phyloP scores from a whole-genome alignment of 1,284 basidiomycete species.

The Ganoderma meredithae region DNA sequence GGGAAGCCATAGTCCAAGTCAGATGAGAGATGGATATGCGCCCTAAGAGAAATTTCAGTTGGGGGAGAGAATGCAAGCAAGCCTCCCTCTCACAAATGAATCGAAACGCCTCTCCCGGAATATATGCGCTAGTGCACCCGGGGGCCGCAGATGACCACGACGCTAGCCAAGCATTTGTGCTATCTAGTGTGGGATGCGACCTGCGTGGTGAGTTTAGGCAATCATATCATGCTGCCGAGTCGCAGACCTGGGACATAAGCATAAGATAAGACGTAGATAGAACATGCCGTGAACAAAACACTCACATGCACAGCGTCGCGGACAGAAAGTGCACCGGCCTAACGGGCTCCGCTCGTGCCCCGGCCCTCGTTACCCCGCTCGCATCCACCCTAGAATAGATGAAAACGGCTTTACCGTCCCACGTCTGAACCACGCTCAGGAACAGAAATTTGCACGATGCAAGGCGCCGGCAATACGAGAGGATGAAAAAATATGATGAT shows the following conservation, averaged over 20 bases:
- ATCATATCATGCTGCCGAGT: not conserved
- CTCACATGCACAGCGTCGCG: conserved; percentile 24
- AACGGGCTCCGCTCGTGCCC: not conserved
- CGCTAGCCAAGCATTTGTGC: conserved; percentile 8
- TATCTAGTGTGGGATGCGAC: conserved; percentile 15
- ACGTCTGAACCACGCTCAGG: conserved; percentile 14
- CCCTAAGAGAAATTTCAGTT: not conserved
- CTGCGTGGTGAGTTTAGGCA: not conserved
- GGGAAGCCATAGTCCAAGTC: conserved; percentile 18
- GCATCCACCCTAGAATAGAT: not conserved
- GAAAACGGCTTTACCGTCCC: conserved; percentile 9
- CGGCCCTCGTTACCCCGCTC: not conserved
- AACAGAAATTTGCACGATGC: conserved; percentile 2
- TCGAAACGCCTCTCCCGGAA: conserved; percentile 8
- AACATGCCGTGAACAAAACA: conserved; percentile 25
- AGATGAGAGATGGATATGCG: not conserved
- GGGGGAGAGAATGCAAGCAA: conserved; percentile 15
- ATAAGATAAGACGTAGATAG: conserved; percentile 26
- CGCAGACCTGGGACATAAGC: not conserved
- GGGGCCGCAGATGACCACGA: not conserved
- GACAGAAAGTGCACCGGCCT: conserved; percentile 21
- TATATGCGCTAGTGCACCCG: conserved; percentile 19
- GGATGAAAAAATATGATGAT: conserved; percentile 19
- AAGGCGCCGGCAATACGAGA: not conserved
- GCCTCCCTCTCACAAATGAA: conserved; percentile 17